Evolutionary conservation across 108 stramenopile genomes (phyloP).

Genomic region (Schizochytrium sp.): DNA sequence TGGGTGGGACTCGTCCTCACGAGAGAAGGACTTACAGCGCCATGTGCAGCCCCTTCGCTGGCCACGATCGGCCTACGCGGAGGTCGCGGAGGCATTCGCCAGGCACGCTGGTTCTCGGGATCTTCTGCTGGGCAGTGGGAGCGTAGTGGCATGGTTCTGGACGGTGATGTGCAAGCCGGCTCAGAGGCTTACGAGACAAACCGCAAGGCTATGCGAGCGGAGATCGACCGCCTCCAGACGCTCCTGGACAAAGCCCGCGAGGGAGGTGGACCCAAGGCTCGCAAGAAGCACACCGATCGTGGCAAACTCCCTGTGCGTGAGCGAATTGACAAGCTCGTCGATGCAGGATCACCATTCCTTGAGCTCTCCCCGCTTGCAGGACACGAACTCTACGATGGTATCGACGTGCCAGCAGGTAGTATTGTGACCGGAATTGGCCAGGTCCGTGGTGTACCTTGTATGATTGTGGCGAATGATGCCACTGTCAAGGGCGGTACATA

Average conservation of each 20-base stretch:
- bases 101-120: neutral
- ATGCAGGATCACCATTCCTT: conserved; percentile 91
- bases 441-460: conserved; percentile 86
- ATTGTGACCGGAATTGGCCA: conserved; percentile 95
- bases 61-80: neutral
- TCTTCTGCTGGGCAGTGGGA: conserved; percentile 1
- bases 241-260: conserved; percentile 9
- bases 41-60: too few relatives aligned
- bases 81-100: neutral
- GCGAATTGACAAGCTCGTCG: conserved; percentile 88
- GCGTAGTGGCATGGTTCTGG: conserved; percentile 20
- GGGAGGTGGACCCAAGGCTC: conserved; percentile 77
- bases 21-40: too few relatives aligned
- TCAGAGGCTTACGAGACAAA: conserved; percentile 56
- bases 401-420: conserved; percentile 86
- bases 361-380: conserved; percentile 94
- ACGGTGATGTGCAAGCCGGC: conserved; percentile 21
- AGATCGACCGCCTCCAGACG: conserved; percentile 19
- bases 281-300: conserved; percentile 83
- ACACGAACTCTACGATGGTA: conserved; percentile 71
- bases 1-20: too few relatives aligned
- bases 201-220: conserved; percentile 59
- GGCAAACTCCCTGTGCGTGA: conserved; percentile 93
- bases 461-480: conserved; percentile 99
- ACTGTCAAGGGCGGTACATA: conserved; percentile 99